Evolutionary conservation across 1,284 basidiomycete species (phyloP).

Genomic region (Cutaneotrichosporon sp.): DNA sequence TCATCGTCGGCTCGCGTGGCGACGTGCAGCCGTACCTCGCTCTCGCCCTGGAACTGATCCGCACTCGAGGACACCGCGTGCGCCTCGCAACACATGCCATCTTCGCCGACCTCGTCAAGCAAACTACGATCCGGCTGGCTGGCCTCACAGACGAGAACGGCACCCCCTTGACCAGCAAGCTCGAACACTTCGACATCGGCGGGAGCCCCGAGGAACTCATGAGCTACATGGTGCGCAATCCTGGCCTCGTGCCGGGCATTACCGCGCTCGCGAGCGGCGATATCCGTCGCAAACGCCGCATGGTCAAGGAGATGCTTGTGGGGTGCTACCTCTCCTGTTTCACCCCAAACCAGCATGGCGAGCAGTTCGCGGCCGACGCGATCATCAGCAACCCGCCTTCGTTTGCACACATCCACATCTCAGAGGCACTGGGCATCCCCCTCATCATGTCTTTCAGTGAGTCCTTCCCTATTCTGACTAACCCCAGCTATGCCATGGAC

Average conservation of each 20-base stretch:
- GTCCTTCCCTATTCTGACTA: neutral
- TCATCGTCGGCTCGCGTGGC: slow-evolving; percentile 65
- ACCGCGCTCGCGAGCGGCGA: slow-evolving; percentile 43
- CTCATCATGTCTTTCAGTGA: slow-evolving; percentile 55
- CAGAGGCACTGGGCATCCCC: slow-evolving; percentile 64
- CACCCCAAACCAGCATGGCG: slow-evolving; percentile 56
- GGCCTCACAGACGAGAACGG: slow-evolving; percentile 57
- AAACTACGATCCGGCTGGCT: slow-evolving; percentile 59
- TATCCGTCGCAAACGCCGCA: slow-evolving; percentile 43
- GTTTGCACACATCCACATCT: slow-evolving; percentile 65
- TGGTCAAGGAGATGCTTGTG: slow-evolving; percentile 57
- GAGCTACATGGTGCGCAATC: slow-evolving; percentile 51
- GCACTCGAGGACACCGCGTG: slow-evolving; percentile 60
- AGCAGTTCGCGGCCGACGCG: slow-evolving; percentile 61
- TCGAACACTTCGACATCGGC: slow-evolving; percentile 49
- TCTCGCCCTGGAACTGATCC: slow-evolving; percentile 60
- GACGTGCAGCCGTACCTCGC: slow-evolving; percentile 72
- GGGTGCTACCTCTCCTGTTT: slow-evolving; percentile 62
- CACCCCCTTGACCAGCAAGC: slow-evolving; percentile 30
- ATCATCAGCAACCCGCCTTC: slow-evolving; percentile 67
- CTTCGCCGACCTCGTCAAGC: slow-evolving; percentile 61
- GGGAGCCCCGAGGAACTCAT: slow-evolving; percentile 50
- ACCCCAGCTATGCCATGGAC: slow-evolving; percentile 67
- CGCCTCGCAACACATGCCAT: slow-evolving; percentile 67
- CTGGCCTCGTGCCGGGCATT: slow-evolving; percentile 44